Conservation (phyloP, 2,329 filamentous ascomycete genomes). For the Nigrospora sphaerica region DNA sequence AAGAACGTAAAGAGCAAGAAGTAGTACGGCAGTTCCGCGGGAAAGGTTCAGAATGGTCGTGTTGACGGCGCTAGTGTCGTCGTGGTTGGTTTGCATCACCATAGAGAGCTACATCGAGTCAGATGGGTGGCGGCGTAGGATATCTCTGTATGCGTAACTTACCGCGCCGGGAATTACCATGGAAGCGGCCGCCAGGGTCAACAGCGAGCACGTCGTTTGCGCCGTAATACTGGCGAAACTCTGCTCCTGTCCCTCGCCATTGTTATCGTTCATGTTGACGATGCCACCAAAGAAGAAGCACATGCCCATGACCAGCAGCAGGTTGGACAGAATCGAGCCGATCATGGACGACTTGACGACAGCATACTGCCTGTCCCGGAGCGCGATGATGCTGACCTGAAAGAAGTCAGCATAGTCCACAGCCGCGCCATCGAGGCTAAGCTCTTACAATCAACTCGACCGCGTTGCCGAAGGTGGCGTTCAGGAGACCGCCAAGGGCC, state of each 20-base stretch:
- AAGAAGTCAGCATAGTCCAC: neutral
- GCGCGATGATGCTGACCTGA: conserved; percentile 85
- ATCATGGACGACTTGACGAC: conserved; percentile 99
- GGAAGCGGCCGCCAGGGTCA: conserved; percentile 70
- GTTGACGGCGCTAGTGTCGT: conserved; percentile 29
- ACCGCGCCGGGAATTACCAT: conserved; percentile 71
- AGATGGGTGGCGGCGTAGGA: neutral
- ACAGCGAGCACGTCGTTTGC: conserved; percentile 67
- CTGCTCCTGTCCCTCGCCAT: conserved; percentile 58
- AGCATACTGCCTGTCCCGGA: conserved; percentile 78
- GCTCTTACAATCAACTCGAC: conserved; percentile 66
- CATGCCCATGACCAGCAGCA: conserved; percentile 78
- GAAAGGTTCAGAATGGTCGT: conserved; percentile 65
- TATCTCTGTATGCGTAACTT: conserved; percentile 13
- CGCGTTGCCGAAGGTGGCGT: conserved; percentile 74
- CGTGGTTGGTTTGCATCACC: conserved; percentile 40
- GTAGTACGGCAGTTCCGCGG: conserved; percentile 67
- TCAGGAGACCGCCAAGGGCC: conserved; percentile 65
- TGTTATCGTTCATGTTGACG: conserved; percentile 47
- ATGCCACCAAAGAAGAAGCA: conserved; percentile 73
- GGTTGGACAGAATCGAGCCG: conserved; percentile 89
- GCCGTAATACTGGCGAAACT: conserved; percentile 69
- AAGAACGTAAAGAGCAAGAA: conserved; percentile 66
- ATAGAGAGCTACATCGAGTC: conserved; percentile 49
- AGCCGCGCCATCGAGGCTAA: neutral